Base-by-base conservation (phyloP, 2,329 filamentous ascomycete species). In the Biscogniauxia marginata region DNA sequence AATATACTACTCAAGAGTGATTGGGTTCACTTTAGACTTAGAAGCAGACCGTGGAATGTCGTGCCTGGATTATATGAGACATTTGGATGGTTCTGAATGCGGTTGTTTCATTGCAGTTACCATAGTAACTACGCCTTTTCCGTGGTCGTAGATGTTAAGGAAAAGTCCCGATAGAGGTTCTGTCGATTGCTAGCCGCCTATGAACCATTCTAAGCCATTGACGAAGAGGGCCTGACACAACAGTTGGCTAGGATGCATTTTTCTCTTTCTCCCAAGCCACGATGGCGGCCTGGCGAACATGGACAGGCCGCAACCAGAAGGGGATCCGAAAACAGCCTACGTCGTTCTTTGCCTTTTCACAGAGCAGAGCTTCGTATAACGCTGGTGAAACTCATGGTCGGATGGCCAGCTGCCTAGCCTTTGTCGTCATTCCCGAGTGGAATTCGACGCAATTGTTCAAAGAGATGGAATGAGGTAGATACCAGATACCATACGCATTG, bases 381-480 rank as follows among this genome's bases (percentile, higher is more conserved):
- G 30, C 18, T 43, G 46, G 23, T 47, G 45, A 49, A 59, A 63
- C n/a, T n/a, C n/a, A n/a, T n/a, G n/a, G n/a, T n/a, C n/a, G n/a
- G 61, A 56, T 55, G 62, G 56, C 59, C 58, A 61, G 58, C 50
- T 34, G 7, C 16, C 45, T 49, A 16, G 50, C 30, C 59, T 66
- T 67, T 66, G 59, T 67, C 57, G 48, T 54, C 25, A 45, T 52
- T 44, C 18, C 45, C 25, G 46, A 20, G 19, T 30, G 54, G 46
- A 50, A 54, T 39, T 24, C 34, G 46, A 50, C 46, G 46, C 34
- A 54, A 60, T 20, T 9, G n/a, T 13, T 52, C 25, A 54, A 66
- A 61, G 50, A 49, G 55, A 53, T 57, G 50, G 55, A 60, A 65
- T 65, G 63, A 50, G 34, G 55, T 58, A 57, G 45, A 18, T 63